These are phyloP conservation scores for Steccherinum ochraceum DNA, from an alignment of 768 basidiomycete genomes.

Conservation along the genomic window DNA sequence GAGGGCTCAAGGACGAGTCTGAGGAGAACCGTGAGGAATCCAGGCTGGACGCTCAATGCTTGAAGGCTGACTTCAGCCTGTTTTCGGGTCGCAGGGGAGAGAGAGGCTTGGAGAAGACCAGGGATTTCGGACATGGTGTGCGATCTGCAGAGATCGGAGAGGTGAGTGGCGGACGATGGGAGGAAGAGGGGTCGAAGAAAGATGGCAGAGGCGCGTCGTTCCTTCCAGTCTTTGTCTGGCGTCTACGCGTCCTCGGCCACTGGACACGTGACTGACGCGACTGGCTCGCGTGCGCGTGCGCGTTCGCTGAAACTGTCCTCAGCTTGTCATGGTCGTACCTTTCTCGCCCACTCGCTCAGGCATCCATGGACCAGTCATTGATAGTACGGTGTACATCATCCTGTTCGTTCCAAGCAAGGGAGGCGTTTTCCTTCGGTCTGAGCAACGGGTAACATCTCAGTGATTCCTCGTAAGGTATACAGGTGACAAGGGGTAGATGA, in stretches of 20 bases:
- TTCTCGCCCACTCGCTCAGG: too few relatives aligned
- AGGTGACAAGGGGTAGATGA: too few relatives aligned
- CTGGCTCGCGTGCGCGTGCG: too few relatives aligned
- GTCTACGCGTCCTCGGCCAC: background rate
- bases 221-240: background rate
- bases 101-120: slow-evolving; percentile 63
- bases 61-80: slow-evolving; percentile 76
- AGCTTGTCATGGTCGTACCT: too few relatives aligned
- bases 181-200: background rate
- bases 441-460: too few relatives aligned
- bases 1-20: slow-evolving; percentile 65
- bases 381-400: too few relatives aligned
- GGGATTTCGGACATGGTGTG: slow-evolving; percentile 59
- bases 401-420: too few relatives aligned
- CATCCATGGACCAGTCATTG: too few relatives aligned
- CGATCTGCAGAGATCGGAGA: background rate
- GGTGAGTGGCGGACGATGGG: background rate
- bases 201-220: background rate
- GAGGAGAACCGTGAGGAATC: slow-evolving; percentile 77
- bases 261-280: background rate
- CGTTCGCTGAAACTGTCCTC: too few relatives aligned
- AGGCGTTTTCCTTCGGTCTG: too few relatives aligned
- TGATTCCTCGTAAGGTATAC: too few relatives aligned
- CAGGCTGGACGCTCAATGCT: slow-evolving; percentile 59
- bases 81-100: slow-evolving; percentile 64